These are phyloP conservation scores for Camillea tinctor DNA, from an alignment of 2,329 filamentous ascomycete species.

Conservation along the genomic window DNA sequence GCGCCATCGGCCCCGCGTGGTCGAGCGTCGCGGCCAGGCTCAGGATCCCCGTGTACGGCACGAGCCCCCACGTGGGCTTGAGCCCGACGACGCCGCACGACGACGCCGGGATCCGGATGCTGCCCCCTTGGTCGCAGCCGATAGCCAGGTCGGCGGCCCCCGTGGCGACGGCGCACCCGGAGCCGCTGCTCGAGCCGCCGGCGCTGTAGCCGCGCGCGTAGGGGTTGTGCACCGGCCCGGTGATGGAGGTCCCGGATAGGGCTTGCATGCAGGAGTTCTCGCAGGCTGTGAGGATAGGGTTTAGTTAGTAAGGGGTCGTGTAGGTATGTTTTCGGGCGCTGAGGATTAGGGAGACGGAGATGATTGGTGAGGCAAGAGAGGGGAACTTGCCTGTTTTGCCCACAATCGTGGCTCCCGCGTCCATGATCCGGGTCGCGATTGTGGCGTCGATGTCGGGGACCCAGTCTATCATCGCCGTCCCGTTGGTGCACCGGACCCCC, in stretches of 20 bases:
- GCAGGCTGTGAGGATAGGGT: constrained; percentile 33
- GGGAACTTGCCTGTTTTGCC: constrained; percentile 36
- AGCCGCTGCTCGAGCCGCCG: constrained; percentile 44
- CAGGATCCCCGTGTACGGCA: constrained; percentile 35
- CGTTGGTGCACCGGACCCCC: constrained; percentile 43
- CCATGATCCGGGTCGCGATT: constrained; percentile 41
- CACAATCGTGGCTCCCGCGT: constrained; percentile 39
- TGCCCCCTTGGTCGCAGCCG: constrained; percentile 36
- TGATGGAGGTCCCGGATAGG: constrained; percentile 42
- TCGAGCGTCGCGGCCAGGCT: constrained; percentile 31
- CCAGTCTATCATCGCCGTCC: constrained; percentile 40
- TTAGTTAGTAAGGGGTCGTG: background rate
- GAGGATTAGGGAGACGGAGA: no score
- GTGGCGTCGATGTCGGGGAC: constrained; percentile 43
- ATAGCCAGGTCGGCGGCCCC: constrained; percentile 33
- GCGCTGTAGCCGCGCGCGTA: constrained; percentile 43
- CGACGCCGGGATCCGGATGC: constrained; percentile 33
- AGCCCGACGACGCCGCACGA: constrained; percentile 33
- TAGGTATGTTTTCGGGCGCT: no score
- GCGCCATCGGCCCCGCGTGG: constrained; percentile 33
- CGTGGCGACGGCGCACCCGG: constrained; percentile 42
- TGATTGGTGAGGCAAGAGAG: background rate
- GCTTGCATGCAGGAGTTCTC: constrained; percentile 46
- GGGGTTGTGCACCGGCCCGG: constrained; percentile 47
- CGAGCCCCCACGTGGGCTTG: constrained; percentile 34